Base-by-base conservation (phyloP, 257 asterid species). In the Euphrasia confusa region DNA sequence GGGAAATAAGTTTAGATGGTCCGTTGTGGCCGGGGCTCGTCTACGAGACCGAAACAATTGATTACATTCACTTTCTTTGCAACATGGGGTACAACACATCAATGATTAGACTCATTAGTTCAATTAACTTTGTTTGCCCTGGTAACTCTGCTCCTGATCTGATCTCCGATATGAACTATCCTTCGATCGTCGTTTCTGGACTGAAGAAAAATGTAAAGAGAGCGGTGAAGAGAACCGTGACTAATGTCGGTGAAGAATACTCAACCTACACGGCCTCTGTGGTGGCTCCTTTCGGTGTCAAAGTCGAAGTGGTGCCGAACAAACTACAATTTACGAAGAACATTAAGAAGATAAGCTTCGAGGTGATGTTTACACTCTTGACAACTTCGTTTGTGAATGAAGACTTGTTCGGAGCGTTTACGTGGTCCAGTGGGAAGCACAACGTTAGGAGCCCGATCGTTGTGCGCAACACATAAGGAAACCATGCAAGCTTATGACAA, bases 81-180 rank as follows among this genome's bases (percentile, higher is more conserved):
- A 75, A 74, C 73, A 15, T 59, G 5, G 96, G 96, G 40, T 85
- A 82, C 21, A 44, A 74, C 71, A 54, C 68, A 28, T 18, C 68
- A 33, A 66, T 49, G 75, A 82, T 90, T 50, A 82, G 70, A 68
- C 79, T 59, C 73, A 81, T 90, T 9, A 66, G 89, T 9, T 15
- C 77, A 2, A 44, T 75, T 7, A 42, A 78, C 69, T 90, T 88
- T 71, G 69, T 94, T 10, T 90, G 98, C 83, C 64, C 52, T 45
- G 2, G 84, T 5, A 30, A 24, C 60, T 61, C 84, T 3, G 60
- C 50, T 65, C 5, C 62, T 2, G 88, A 88, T 10, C 17, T 73
- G 17, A 68, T 88, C 76, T 84, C 98, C 65, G 64, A 77, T 79
- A 82, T 91, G 88, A 91, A 91, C 75, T 88, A 88, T 56, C 98